Conservation (phyloP, 768 basidiomycete species). For the Rhizopogon vinicolor region DNA sequence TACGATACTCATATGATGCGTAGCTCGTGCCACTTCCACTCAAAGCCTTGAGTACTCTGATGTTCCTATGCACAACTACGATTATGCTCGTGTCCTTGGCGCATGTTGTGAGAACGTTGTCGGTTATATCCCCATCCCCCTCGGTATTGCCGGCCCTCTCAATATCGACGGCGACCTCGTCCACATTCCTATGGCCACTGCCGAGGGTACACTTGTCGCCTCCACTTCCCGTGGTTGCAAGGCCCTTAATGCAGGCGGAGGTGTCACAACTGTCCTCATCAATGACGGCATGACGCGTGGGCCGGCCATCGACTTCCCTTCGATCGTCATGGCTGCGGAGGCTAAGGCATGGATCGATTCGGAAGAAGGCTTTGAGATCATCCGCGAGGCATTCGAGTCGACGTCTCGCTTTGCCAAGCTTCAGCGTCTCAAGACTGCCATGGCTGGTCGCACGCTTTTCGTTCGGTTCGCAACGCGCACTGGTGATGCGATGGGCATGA, state of each 20-base stretch:
- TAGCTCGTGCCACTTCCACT: slow-evolving; percentile 82
- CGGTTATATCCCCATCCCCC: slow-evolving; percentile 93
- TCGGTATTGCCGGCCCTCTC: slow-evolving; percentile 95
- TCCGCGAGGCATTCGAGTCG: slow-evolving; percentile 87
- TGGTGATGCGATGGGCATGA: slow-evolving; percentile 99
- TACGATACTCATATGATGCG: slow-evolving; percentile 2
- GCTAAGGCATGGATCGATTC: slow-evolving; percentile 88
- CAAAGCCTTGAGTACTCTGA: slow-evolving; percentile 81
- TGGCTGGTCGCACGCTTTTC: slow-evolving; percentile 92
- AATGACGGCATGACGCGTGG: slow-evolving; percentile 98
- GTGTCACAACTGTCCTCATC: slow-evolving; percentile 89
- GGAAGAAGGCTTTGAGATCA: slow-evolving; percentile 66
- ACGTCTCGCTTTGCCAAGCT: slow-evolving; percentile 92
- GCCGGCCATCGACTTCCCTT: slow-evolving; percentile 96
- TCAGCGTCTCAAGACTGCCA: slow-evolving; percentile 77
- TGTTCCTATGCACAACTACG: slow-evolving; percentile 81
- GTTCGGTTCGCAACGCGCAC: slow-evolving; percentile 93
- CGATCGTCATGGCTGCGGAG: slow-evolving; percentile 69
- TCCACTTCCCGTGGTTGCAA: slow-evolving; percentile 98
- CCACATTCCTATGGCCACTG: slow-evolving; percentile 98
- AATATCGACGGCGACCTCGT: slow-evolving; percentile 79
- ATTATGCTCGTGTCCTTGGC: slow-evolving; percentile 90
- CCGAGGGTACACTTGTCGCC: slow-evolving; percentile 98
- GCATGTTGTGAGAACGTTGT: slow-evolving; percentile 99
- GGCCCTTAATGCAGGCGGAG: slow-evolving; percentile 93